phyloP scores from a whole-genome alignment of 176 grass and related monocot genomes.

The Elymus sibiricus region DNA sequence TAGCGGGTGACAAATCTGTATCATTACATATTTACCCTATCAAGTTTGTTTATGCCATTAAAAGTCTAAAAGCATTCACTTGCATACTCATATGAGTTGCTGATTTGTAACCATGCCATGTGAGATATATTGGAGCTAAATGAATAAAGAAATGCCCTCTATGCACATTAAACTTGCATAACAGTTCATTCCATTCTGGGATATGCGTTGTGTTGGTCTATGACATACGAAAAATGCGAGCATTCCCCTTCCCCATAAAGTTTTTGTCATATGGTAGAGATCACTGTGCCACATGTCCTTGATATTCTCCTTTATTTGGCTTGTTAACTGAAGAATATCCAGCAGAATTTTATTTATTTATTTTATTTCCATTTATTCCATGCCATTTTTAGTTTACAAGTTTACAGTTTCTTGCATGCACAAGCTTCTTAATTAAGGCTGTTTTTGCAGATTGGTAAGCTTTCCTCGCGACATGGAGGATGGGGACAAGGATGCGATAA shows the following conservation, averaged over 20 bases:
- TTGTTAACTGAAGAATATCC: neutral
- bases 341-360: neutral
- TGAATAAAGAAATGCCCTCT: neutral
- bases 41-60: neutral
- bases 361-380: neutral
- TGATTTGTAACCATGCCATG: neutral
- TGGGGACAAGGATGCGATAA: slow-evolving; percentile 28
- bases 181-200: neutral
- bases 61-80: neutral
- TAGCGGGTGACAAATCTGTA: neutral
- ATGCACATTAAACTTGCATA: neutral
- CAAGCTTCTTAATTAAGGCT: neutral
- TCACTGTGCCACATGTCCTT: neutral
- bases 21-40: neutral
- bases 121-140: neutral
- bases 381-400: neutral
- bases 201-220: neutral
- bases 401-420: neutral
- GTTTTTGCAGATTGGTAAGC: slow-evolving; percentile 12
- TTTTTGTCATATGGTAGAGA: neutral
- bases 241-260: neutral
- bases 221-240: neutral
- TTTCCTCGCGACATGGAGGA: slow-evolving; percentile 40
- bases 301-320: neutral
- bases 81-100: neutral